Evolutionary conservation across 345 rosid genomes (phyloP).

Genomic region (Microthlaspi erraticum): DNA sequence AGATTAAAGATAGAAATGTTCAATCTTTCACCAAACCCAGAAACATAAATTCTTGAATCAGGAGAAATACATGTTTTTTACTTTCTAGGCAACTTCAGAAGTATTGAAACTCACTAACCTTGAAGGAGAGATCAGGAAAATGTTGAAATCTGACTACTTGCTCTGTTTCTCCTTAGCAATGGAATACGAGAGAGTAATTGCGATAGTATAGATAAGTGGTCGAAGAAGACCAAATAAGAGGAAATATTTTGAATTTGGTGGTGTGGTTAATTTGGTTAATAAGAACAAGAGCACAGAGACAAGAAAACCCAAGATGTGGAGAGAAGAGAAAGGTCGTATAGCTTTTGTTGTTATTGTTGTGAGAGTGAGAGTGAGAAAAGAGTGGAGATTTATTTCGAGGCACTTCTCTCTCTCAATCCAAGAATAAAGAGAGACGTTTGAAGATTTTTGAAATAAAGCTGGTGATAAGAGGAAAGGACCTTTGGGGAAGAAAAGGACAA

Average conservation of each 20-base stretch:
- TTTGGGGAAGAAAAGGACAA: constrained; percentile 41
- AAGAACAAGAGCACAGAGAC: constrained; percentile 36
- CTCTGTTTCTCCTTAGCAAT: constrained; percentile 26
- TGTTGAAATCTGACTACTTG: constrained; percentile 15
- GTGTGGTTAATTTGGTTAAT: constrained; percentile 10
- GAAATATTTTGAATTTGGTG: constrained; percentile 1
- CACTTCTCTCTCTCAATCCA: constrained; percentile 31
- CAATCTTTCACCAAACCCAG: constrained; percentile 7
- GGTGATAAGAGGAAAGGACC: constrained; percentile 6
- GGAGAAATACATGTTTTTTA: no score
- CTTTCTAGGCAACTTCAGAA: no score
- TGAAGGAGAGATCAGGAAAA: neutral
- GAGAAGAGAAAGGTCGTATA: constrained; percentile 16
- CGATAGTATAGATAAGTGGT: neutral
- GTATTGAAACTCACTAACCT: constrained; percentile 42
- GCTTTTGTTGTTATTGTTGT: constrained; percentile 18
- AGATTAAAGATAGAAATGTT: constrained; percentile 8
- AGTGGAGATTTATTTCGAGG: constrained; percentile 20
- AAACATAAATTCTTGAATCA: no score
- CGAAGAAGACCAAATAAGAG: neutral
- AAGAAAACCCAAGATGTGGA: constrained; percentile 38
- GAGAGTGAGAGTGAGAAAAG: constrained; percentile 14
- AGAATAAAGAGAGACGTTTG: constrained; percentile 37
- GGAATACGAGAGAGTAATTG: constrained; percentile 2
- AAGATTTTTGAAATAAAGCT: constrained; percentile 49